A percentile compares a stretch with the other conserved stretches of the same genome.
Evolutionary conservation across 345 rosid genomes (phyloP).

Genomic region (Barbarea vulgaris): DNA sequence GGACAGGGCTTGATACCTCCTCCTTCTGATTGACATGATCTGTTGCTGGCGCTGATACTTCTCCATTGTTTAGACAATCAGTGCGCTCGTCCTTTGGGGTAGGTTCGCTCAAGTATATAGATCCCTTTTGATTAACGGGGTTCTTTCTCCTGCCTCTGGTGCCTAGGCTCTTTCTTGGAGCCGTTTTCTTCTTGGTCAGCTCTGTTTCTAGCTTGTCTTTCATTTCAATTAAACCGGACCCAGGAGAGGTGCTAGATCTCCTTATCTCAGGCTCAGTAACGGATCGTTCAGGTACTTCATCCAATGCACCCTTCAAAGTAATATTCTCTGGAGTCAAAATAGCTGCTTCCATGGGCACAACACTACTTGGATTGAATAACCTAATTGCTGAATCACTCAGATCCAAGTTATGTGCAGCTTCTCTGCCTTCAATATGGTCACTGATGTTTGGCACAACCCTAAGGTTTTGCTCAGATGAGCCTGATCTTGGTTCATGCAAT

Average conservation of each 20-base stretch:
- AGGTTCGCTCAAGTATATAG: slow-evolving; percentile 54
- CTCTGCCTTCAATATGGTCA: slow-evolving; percentile 15
- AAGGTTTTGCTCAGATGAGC: slow-evolving; percentile 31
- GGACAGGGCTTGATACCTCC: slow-evolving; percentile 37
- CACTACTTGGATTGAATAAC: slow-evolving; percentile 29
- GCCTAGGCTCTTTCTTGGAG: slow-evolving; percentile 61
- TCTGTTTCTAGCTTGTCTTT: slow-evolving; percentile 36
- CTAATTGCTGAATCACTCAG: slow-evolving; percentile 34
- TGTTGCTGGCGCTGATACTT: slow-evolving; percentile 29
- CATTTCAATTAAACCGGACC: slow-evolving; percentile 39
- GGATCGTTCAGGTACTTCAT: slow-evolving; percentile 35
- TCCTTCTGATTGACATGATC: slow-evolving; percentile 38
- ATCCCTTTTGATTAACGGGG: slow-evolving; percentile 54
- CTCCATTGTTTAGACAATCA: slow-evolving; percentile 31
- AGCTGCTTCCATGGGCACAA: slow-evolving; percentile 35
- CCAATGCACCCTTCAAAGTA: slow-evolving; percentile 29
- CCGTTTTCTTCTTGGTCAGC: slow-evolving; percentile 49
- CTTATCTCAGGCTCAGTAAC: slow-evolving; percentile 33
- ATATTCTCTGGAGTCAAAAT: slow-evolving; percentile 11
- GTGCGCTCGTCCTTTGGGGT: slow-evolving; percentile 38
- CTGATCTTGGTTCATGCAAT: slow-evolving; percentile 21
- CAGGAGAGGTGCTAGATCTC: slow-evolving; percentile 35
- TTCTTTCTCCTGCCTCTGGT: slow-evolving; percentile 51
- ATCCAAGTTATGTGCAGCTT: slow-evolving; percentile 28
- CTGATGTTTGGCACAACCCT: slow-evolving; percentile 19